Evolutionary conservation across 148 eudicot genomes (phyloP).

Genomic region (Rhododendron williamsianum): DNA sequence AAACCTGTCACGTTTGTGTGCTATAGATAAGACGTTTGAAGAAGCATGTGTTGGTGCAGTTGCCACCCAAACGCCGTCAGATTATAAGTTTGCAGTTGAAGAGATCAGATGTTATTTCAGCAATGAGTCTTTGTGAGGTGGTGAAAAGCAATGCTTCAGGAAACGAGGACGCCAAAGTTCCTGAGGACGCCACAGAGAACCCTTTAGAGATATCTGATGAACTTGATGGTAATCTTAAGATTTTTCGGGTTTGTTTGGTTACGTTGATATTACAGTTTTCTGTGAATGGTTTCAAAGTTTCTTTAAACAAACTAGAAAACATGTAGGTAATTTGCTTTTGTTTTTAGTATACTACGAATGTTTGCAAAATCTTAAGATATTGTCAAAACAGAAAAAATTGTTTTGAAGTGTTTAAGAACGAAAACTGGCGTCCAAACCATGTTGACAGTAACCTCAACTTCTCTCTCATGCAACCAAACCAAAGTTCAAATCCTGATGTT

Average conservation of each 20-base stretch:
- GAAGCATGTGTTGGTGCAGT: conserved; percentile 74
- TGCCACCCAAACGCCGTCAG: conserved; percentile 95
- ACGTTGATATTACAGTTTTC: not conserved
- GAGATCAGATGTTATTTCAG: conserved; percentile 59
- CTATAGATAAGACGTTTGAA: conserved; percentile 89
- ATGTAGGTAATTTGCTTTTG: not conserved
- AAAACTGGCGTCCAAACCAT: not conserved
- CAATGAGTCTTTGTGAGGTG: conserved; percentile 35
- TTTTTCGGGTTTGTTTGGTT: not conserved
- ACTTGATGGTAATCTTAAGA: conserved; percentile 34
- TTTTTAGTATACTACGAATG: not conserved
- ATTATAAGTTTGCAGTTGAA: conserved; percentile 61
- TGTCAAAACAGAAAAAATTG: not conserved
- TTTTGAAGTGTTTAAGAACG: not conserved
- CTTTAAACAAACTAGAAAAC: not conserved
- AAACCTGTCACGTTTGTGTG: conserved; percentile 7
- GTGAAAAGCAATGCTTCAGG: conserved; percentile 27
- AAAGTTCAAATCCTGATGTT: not conserved
- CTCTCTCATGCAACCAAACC: not conserved
- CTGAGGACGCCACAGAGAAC: conserved; percentile 27
- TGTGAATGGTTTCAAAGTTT: not conserved
- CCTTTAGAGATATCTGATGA: conserved; percentile 28
- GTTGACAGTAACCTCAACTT: not conserved
- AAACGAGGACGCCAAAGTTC: conserved; percentile 25
- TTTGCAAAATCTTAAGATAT: not conserved